Base-by-base conservation (phyloP, 306 rosid genomes). In the Gillenia trifoliata region DNA sequence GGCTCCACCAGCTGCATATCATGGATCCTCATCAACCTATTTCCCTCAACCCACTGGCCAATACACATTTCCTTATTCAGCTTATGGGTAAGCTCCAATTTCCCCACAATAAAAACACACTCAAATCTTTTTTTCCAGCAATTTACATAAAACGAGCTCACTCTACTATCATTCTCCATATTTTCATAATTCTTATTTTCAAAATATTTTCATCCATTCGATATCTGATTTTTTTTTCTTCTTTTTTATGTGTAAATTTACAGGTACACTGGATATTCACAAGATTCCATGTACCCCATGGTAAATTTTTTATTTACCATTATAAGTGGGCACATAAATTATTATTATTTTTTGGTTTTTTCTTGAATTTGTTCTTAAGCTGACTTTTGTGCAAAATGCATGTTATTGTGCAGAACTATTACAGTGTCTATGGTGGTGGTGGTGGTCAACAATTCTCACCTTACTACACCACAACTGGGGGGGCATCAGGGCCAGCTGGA, bases 241-340 rank as follows among this genome's bases (percentile, higher is more conserved):
- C 64, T 31, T 31, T 30, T 50, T 17, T 33, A 66, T 34, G 73
- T 45, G 20, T 66, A 15, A 55, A 66, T 68, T 66, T 34, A 61
- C 89, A 91, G 94, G 76, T 93, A 86, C 80, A 76, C 91, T 76
- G 97, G 97, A 77, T 93, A 93, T 81, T 80, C 91, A 71, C 96
- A 87, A 61, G 98, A 93, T 73, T 77, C 84, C 25, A 71, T 88
- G 73, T 84, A 87, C 83, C 91, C 96, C 75, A 36, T 83, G 88
- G 98, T 93, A 85, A 47, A 79, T 69, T 43, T 55, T 65, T 23
- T 59, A 31, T 15, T 17, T 11, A 10, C 11, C 68, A 70, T 16
- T 45, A 4, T 45, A 45, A 45, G 52, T 15, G 52, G 52, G 20
- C 6, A 45, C 52, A 47, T 1, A 1, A 15, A 4, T 5, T 4